Evolutionary conservation across 2,329 filamentous ascomycete genomes (phyloP).

Genomic region (Neofusicoccum laricinum): DNA sequence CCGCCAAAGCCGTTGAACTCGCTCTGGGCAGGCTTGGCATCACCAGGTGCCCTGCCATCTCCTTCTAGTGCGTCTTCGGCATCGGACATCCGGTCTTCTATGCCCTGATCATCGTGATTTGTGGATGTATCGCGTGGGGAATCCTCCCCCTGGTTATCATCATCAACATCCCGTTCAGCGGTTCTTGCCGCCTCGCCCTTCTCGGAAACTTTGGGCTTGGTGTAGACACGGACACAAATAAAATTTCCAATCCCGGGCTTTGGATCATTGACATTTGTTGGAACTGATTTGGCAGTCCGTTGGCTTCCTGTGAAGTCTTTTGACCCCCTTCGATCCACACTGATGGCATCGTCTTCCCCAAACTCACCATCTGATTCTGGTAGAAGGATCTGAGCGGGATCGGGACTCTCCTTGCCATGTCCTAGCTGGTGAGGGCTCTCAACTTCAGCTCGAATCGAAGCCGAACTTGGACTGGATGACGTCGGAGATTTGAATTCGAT

Average conservation of each 20-base stretch:
- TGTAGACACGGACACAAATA: not conserved
- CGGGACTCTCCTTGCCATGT: not conserved
- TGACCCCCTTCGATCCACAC: not conserved
- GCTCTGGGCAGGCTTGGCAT: not conserved
- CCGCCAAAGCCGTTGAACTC: too few species aligned
- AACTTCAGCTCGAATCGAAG: too few species aligned
- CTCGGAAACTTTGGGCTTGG: too few species aligned
- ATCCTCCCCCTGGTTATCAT: not conserved
- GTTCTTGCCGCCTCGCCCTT: not conserved
- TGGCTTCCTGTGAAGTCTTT: not conserved
- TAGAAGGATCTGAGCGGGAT: not conserved
- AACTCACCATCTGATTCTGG: not conserved
- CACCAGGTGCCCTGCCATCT: not conserved
- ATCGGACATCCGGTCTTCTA: not conserved
- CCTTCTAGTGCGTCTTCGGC: not conserved
- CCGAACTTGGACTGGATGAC: too few species aligned
- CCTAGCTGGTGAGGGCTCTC: too few species aligned
- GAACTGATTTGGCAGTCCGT: not conserved
- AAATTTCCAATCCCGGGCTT: not conserved
- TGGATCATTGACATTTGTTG: not conserved
- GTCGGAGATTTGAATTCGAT: too few species aligned
- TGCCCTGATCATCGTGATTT: not conserved
- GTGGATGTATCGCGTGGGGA: not conserved
- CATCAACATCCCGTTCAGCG: not conserved
- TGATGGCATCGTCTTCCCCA: not conserved